phyloP scores from a whole-genome alignment of 768 basidiomycete species.

The Tephrocybe sp. region DNA sequence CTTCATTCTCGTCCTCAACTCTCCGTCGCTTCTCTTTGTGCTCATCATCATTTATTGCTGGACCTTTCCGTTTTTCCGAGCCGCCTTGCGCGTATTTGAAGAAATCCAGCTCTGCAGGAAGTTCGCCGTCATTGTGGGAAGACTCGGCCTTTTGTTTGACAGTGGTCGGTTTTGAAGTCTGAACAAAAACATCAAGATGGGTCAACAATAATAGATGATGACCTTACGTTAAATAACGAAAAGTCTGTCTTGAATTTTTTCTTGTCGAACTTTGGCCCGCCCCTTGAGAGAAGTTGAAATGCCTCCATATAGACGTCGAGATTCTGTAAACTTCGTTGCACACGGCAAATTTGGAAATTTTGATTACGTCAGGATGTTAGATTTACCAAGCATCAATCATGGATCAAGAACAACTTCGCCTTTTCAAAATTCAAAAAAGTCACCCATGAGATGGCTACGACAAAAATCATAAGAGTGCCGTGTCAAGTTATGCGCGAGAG shows the following conservation, averaged over 20 bases:
- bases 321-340: not conserved
- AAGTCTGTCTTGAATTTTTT: slow-evolving; percentile 68
- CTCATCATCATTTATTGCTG: slow-evolving; percentile 15
- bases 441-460: no score
- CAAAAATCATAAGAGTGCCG: no score
- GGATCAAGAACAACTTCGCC: no score
- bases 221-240: slow-evolving; percentile 62
- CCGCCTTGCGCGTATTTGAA: slow-evolving; percentile 80
- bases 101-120: slow-evolving; percentile 85
- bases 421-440: no score
- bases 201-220: slow-evolving; percentile 7
- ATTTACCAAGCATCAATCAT: no score
- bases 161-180: slow-evolving; percentile 17
- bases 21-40: slow-evolving; percentile 34
- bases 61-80: slow-evolving; percentile 50
- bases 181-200: slow-evolving; percentile 1
- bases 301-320: slow-evolving; percentile 62
- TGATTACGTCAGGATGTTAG: slow-evolving; percentile 10
- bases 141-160: slow-evolving; percentile 18
- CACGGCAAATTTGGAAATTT: not conserved
- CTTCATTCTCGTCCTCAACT: slow-evolving; percentile 28
- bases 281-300: slow-evolving; percentile 87
- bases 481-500: no score
- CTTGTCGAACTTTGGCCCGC: slow-evolving; percentile 83
- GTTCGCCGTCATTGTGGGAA: slow-evolving; percentile 36